These are phyloP conservation scores for Vitis amurensis DNA, from an alignment of 164 flowering plant genomes.

Conservation along the genomic window DNA sequence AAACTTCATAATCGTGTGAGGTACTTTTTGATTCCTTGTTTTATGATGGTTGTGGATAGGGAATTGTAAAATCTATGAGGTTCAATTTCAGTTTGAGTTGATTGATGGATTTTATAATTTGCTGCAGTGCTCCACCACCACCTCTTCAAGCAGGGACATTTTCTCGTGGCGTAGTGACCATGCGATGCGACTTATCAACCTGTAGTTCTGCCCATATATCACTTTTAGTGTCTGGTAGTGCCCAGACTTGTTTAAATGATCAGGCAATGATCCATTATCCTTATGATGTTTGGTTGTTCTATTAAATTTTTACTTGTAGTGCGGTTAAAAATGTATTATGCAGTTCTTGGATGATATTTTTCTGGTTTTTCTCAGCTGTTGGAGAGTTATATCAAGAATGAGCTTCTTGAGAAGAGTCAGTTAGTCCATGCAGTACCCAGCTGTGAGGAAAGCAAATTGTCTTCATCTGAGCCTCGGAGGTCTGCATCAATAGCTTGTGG, in stretches of 20 bases:
- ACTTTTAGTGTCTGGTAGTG: conserved; percentile 87
- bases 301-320: no score
- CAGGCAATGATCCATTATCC: conserved; percentile 44
- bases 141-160: conserved; percentile 94
- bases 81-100: neutral
- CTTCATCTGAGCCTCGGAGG: conserved; percentile 63
- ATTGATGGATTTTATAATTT: conserved; percentile 8
- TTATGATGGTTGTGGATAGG: no score
- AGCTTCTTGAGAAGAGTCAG: conserved; percentile 72
- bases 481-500: conserved; percentile 89
- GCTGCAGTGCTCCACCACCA: conserved; percentile 89
- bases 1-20: conserved; percentile 87
- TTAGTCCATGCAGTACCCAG: conserved; percentile 59
- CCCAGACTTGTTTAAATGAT: conserved; percentile 89
- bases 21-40: conserved; percentile 27
- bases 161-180: conserved; percentile 97
- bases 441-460: conserved; percentile 46
- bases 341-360: neutral
- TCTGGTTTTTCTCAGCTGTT: conserved; percentile 39
- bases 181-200: conserved; percentile 97
- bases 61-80: no score
- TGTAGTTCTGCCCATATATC: conserved; percentile 81
- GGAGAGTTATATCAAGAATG: conserved; percentile 87
- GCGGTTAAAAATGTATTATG: neutral
- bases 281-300: neutral